phyloP scores from a whole-genome alignment of 768 basidiomycete species.

The Phylloporus arenicola region DNA sequence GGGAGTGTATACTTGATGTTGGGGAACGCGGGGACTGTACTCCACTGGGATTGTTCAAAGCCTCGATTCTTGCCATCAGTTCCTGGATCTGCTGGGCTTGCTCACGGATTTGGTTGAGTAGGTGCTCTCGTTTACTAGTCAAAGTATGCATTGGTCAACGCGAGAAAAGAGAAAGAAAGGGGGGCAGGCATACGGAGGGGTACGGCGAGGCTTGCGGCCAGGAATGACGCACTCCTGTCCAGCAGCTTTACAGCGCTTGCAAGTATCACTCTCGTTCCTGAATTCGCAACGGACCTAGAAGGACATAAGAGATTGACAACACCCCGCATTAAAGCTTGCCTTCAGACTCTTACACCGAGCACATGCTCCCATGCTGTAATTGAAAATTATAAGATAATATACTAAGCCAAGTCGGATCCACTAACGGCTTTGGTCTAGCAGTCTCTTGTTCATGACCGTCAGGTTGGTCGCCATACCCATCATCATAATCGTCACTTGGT shows the following conservation, averaged over 20 bases:
- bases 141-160: neutral
- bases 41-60: conserved; percentile 30
- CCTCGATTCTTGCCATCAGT: conserved; percentile 65
- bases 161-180: neutral
- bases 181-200: conserved; percentile 58
- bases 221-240: conserved; percentile 73
- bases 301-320: neutral
- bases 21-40: conserved; percentile 35
- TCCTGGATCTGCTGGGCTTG: conserved; percentile 70
- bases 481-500: conserved; percentile 14
- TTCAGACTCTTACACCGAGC: conserved; percentile 61
- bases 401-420: neutral
- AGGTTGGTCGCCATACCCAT: conserved; percentile 9
- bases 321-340: conserved; percentile 21
- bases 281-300: conserved; percentile 73
- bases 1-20: conserved; percentile 23
- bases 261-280: conserved; percentile 63
- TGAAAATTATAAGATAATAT: conserved; percentile 3
- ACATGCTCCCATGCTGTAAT: conserved; percentile 53
- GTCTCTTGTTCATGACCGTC: conserved; percentile 23
- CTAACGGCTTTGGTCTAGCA: conserved; percentile 22
- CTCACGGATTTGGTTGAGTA: conserved; percentile 70
- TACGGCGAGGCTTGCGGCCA: conserved; percentile 76
- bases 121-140: conserved; percentile 69
- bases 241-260: conserved; percentile 67